These are phyloP conservation scores for Parafenestella ontariensis DNA, from an alignment of 2,329 filamentous ascomycete species.

Conservation along the genomic window DNA sequence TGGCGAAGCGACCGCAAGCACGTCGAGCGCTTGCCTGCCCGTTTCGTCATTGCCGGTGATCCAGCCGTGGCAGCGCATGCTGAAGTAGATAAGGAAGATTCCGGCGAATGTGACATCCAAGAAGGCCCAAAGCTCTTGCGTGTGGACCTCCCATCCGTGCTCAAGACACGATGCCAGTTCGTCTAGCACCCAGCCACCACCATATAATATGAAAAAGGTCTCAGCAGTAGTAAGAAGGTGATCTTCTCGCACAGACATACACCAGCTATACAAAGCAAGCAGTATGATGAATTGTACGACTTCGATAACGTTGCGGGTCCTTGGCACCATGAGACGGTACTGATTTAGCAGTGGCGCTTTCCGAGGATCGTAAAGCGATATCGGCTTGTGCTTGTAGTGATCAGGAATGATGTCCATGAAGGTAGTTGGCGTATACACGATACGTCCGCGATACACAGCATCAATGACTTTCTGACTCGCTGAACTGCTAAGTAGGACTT, in stretches of 20 bases:
- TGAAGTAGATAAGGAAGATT: slow-evolving; percentile 73
- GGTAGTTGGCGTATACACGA: slow-evolving; percentile 82
- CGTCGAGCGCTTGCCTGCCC: slow-evolving; percentile 74
- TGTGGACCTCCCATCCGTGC: slow-evolving; percentile 81
- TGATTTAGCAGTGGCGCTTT: slow-evolving; percentile 81
- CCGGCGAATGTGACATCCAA: slow-evolving; percentile 79
- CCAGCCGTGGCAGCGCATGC: slow-evolving; percentile 71
- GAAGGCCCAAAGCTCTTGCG: slow-evolving; percentile 88
- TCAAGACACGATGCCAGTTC: slow-evolving; percentile 79
- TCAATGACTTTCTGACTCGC: slow-evolving; percentile 83
- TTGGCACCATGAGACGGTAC: slow-evolving; percentile 82
- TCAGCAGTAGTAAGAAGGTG: slow-evolving; percentile 65
- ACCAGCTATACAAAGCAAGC: slow-evolving; percentile 71
- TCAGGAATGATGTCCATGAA: slow-evolving; percentile 87
- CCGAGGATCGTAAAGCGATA: slow-evolving; percentile 79
- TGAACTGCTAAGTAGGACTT: slow-evolving; percentile 76
- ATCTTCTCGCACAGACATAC: slow-evolving; percentile 74
- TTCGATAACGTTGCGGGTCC: slow-evolving; percentile 78
- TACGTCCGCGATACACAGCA: slow-evolving; percentile 79
- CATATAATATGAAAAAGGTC: slow-evolving; percentile 73
- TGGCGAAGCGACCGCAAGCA: slow-evolving; percentile 79
- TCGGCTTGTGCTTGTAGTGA: slow-evolving; percentile 83
- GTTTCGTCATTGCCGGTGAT: slow-evolving; percentile 56
- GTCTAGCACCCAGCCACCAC: slow-evolving; percentile 79
- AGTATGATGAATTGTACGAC: slow-evolving; percentile 75